Percentiles rank a stretch among this genome's conserved stretches.
phyloP scores from a whole-genome alignment of 805 yeast genomes.

The Pichia membranifaciens region DNA sequence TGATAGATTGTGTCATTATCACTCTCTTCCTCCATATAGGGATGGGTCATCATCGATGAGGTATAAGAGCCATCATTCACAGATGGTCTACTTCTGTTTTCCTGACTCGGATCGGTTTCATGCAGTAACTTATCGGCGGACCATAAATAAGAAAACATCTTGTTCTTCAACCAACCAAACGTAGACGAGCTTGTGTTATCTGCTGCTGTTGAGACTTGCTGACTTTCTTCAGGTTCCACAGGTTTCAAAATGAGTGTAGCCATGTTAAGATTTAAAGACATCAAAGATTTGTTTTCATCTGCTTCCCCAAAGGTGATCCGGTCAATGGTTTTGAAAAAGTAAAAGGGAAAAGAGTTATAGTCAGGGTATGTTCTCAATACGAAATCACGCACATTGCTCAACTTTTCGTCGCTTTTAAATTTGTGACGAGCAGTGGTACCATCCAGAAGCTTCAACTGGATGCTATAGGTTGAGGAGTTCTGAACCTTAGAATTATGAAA shows the following conservation, averaged over 20 bases:
- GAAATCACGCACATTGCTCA: constrained; percentile 58
- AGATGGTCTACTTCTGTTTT: not conserved
- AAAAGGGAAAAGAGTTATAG: constrained; percentile 45
- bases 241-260: constrained; percentile 75
- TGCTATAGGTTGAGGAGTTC: constrained; percentile 39
- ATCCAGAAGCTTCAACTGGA: constrained; percentile 54
- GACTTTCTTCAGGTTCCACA: constrained; percentile 22
- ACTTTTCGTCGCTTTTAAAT: constrained; percentile 41
- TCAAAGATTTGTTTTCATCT: constrained; percentile 52
- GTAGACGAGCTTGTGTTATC: constrained; percentile 11
- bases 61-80: not conserved
- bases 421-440: constrained; percentile 52
- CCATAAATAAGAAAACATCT: constrained; percentile 18
- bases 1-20: constrained; percentile 24
- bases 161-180: constrained; percentile 25
- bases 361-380: constrained; percentile 42
- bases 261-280: constrained; percentile 52
- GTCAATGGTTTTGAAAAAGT: constrained; percentile 50
- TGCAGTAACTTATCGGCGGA: not conserved
- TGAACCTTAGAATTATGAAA: constrained; percentile 19
- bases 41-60: not conserved
- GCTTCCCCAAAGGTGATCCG: constrained; percentile 56
- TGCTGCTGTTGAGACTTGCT: constrained; percentile 11
- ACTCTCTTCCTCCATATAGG: constrained; percentile 13
- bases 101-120: too few relatives aligned